Evolutionary conservation across 768 basidiomycete genomes (phyloP).

Genomic region (Tephrocybe sp.): DNA sequence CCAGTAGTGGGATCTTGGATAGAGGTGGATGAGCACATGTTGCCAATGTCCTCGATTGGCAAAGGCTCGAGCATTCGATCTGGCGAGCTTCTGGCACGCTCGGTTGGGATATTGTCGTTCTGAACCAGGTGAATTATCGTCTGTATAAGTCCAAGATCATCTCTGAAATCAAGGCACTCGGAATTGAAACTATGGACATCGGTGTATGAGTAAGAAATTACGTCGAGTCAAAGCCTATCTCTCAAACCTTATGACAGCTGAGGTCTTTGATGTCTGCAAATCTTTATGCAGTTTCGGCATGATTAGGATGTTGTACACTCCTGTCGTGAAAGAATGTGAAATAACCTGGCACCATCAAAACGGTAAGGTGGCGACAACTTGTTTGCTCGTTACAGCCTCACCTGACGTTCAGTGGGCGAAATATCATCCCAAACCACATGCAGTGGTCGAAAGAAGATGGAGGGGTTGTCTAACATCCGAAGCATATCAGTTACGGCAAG

Average conservation of each 20-base stretch:
- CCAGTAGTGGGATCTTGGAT: slow-evolving; percentile 65
- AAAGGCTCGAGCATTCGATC: neutral
- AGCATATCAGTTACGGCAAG: slow-evolving; percentile 57
- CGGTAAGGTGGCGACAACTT: neutral
- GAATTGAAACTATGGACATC: slow-evolving; percentile 4
- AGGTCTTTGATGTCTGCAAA: slow-evolving; percentile 53
- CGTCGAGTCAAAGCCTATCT: neutral
- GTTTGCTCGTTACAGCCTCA: slow-evolving; percentile 9
- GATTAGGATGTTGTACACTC: slow-evolving; percentile 63
- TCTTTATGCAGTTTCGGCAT: slow-evolving; percentile 59
- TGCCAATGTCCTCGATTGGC: slow-evolving; percentile 22
- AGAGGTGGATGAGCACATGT: slow-evolving; percentile 35
- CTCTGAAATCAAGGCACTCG: neutral
- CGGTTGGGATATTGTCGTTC: neutral
- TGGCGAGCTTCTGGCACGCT: too few species aligned
- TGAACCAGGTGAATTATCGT: slow-evolving; percentile 7
- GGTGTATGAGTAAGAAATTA: neutral
- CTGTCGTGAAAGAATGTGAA: slow-evolving; percentile 47
- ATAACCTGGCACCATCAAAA: slow-evolving; percentile 42
- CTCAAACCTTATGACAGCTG: slow-evolving; percentile 60
- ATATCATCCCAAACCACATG: slow-evolving; percentile 38
- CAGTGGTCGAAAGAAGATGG: slow-evolving; percentile 55
- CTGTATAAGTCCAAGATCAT: neutral
- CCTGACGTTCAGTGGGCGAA: slow-evolving; percentile 17
- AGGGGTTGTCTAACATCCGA: slow-evolving; percentile 46